Evolutionary conservation across 1,139 yeast genomes (phyloP), one percentile per base, ranked within the genome.

Genomic region (Kodamaea fungicola): DNA sequence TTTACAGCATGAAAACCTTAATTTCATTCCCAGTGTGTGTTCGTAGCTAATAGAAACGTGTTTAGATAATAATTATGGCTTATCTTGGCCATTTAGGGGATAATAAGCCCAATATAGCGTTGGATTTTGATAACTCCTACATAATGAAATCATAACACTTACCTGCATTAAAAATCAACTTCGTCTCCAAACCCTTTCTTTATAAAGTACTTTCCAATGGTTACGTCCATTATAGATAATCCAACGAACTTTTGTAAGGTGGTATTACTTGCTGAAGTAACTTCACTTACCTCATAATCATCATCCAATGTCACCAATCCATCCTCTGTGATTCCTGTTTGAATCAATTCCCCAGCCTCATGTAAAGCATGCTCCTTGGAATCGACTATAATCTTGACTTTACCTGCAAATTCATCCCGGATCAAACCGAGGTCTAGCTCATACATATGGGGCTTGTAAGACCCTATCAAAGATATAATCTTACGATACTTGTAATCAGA

Each of bases 331-430:
- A 75, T 67, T 1, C 56, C 57, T 28, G 72, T 64, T 51, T 71
- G 71, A 40, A 80, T 67, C 42, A 80, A 55, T 44, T 82, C 88
- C 1, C 89, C 89, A 1, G 88, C 80, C 55, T 82, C 89, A 5
- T 59, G 62, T 22, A 76, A 53, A 3, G 79, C 67, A 42, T 80
- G 83, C 16, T 71, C 75, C 32, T 62, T 64, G 0, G 85, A 77
- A 48, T 82, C 89, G 3, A 81, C 86, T 6, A 81, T 57, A 22
- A 81, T 66, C 38, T 66, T 66, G n/a, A 44, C 42, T 9, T 54
- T 40, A 1, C 42, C 43, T 28, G 52, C 45, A 40, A 61, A 51
- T 7, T 67, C 63, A 13, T 54, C 40, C 2, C 54, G 44, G 4
- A 80, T 58, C 24, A 74, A 57, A 1, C 54, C 62, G 22, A 68